These are phyloP conservation scores for Galerina marginata DNA, from an alignment of 768 basidiomycete species.

Conservation along the genomic window DNA sequence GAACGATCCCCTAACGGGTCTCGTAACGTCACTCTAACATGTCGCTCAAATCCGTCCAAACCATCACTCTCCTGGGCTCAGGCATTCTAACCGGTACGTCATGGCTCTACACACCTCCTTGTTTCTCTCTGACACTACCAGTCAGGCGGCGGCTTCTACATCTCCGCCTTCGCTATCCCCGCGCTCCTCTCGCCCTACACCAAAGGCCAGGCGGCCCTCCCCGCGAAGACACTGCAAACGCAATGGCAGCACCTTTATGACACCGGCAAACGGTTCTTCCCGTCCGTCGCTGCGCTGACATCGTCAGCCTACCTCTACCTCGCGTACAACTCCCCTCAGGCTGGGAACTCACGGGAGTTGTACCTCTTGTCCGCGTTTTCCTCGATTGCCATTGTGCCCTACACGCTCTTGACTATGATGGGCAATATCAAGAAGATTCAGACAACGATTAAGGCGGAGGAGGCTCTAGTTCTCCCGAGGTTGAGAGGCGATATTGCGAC, in stretches of 20 bases:
- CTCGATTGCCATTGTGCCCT: constrained; percentile 7
- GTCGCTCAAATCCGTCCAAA: not conserved
- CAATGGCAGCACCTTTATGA: constrained; percentile 13
- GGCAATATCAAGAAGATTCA: constrained; percentile 13
- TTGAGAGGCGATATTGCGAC: not conserved
- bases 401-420: constrained; percentile 11
- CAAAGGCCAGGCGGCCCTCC: not conserved
- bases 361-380: constrained; percentile 1
- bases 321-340: not conserved
- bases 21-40: too few relatives aligned
- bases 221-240: constrained; percentile 9
- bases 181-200: constrained; percentile 8
- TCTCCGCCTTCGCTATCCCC: constrained; percentile 13
- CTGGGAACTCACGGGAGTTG: not conserved
- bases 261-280: constrained; percentile 13
- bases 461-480: not conserved
- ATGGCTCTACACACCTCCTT: too few relatives aligned
- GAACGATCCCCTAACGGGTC: too few relatives aligned
- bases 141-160: constrained; percentile 6
- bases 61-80: not conserved
- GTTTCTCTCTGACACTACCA: not conserved
- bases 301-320: constrained; percentile 5
- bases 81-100: not conserved
- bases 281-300: not conserved
- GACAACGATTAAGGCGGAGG: constrained; percentile 10